Evolutionary conservation across 2,329 filamentous ascomycete genomes (phyloP).

Genomic region (Trichophyton verrucosum): DNA sequence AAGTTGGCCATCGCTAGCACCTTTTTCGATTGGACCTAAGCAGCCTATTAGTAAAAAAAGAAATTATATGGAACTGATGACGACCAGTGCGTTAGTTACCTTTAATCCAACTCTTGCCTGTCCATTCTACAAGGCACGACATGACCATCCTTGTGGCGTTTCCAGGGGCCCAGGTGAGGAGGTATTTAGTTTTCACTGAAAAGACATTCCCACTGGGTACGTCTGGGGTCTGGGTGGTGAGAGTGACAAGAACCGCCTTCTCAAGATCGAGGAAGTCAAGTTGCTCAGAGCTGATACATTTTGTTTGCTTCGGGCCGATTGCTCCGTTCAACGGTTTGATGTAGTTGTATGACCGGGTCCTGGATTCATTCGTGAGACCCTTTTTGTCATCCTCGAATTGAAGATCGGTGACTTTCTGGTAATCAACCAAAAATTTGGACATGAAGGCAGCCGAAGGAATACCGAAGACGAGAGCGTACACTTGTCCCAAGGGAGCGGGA

Average conservation of each 20-base stretch:
- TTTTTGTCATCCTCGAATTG: slow-evolving; percentile 72
- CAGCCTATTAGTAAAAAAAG: slow-evolving; percentile 2
- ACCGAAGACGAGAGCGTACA: slow-evolving; percentile 82
- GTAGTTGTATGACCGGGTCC: slow-evolving; percentile 64
- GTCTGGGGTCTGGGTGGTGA: slow-evolving; percentile 80
- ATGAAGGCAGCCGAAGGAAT: slow-evolving; percentile 68
- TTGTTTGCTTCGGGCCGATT: slow-evolving; percentile 88
- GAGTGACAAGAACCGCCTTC: slow-evolving; percentile 68
- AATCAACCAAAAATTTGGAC: slow-evolving; percentile 69
- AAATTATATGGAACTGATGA: neutral
- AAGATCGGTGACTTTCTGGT: slow-evolving; percentile 83
- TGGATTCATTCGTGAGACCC: slow-evolving; percentile 62
- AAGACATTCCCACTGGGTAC: slow-evolving; percentile 92
- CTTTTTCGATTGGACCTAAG: slow-evolving; percentile 86
- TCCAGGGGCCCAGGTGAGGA: slow-evolving; percentile 78
- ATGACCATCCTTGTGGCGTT: slow-evolving; percentile 76
- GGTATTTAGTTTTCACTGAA: slow-evolving; percentile 84
- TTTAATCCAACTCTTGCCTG: slow-evolving; percentile 95
- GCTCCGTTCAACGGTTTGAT: slow-evolving; percentile 77
- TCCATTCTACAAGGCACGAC: slow-evolving; percentile 90
- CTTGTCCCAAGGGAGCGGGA: slow-evolving; percentile 75
- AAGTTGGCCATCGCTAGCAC: slow-evolving; percentile 77
- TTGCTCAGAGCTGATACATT: slow-evolving; percentile 76
- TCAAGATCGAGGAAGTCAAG: slow-evolving; percentile 80
- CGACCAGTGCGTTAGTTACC: slow-evolving; percentile 44